phyloP scores from a whole-genome alignment of 305 asterid genomes.

The Solanum hybrid region DNA sequence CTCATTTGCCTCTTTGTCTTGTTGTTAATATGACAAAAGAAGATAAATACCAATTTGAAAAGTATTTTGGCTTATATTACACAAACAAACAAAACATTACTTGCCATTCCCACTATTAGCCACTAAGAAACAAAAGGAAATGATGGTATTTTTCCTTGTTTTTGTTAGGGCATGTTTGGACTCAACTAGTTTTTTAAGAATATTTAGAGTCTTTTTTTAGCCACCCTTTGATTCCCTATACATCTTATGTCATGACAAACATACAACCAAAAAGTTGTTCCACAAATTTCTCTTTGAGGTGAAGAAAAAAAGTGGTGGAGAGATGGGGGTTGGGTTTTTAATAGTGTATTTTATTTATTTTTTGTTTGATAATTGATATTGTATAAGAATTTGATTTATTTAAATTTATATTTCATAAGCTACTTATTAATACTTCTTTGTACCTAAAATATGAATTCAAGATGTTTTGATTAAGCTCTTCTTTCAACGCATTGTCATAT shows the following conservation, averaged over 20 bases:
- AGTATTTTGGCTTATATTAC: slow-evolving; percentile 13
- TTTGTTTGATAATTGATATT: not conserved
- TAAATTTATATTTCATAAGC: not conserved
- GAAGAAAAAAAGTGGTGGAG: not conserved
- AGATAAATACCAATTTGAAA: slow-evolving; percentile 28
- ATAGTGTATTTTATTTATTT: not conserved
- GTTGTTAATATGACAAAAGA: slow-evolving; percentile 14
- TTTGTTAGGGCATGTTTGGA: slow-evolving; percentile 56
- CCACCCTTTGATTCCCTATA: slow-evolving; percentile 49
- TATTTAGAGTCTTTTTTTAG: slow-evolving; percentile 24
- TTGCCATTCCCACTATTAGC: not conserved
- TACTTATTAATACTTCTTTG: not conserved
- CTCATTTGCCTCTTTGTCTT: slow-evolving; percentile 14
- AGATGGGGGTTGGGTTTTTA: not conserved
- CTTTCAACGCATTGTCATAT: not conserved
- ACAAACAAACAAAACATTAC: slow-evolving; percentile 32
- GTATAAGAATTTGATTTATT: not conserved
- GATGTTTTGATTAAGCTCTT: not conserved
- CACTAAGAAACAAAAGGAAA: not conserved
- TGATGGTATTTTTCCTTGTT: slow-evolving; percentile 28
- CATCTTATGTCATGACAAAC: slow-evolving; percentile 52
- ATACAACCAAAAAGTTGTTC: slow-evolving; percentile 24
- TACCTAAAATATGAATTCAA: not conserved
- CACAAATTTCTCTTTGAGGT: not conserved
- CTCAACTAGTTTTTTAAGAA: slow-evolving; percentile 27